Conservation (phyloP, 2,329 filamentous ascomycete genomes). For the Alternaria sp. region DNA sequence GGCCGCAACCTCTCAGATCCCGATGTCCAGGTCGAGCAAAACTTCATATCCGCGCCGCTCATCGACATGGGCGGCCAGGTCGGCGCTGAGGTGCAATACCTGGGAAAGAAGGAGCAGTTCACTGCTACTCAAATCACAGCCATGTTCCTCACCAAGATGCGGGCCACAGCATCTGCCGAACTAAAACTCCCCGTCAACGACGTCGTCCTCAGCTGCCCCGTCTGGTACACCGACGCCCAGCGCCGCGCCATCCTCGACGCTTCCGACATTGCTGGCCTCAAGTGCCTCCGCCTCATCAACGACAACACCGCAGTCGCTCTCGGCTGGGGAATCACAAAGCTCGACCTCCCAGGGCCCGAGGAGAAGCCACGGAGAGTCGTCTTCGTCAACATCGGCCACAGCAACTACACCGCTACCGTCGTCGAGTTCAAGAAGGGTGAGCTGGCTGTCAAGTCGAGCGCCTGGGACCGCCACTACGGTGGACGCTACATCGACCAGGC, state of each 20-base stretch:
- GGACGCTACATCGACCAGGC: conserved; percentile 97
- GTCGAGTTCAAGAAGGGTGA: conserved; percentile 98
- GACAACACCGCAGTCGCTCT: conserved; percentile 96
- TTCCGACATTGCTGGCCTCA: conserved; percentile 90
- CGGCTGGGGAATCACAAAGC: conserved; percentile 97
- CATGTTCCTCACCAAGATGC: conserved; percentile 97
- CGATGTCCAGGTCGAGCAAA: conserved; percentile 90
- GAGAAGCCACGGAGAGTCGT: conserved; percentile 91
- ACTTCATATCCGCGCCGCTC: conserved; percentile 85
- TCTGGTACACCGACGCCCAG: conserved; percentile 97
- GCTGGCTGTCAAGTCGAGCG: conserved; percentile 88
- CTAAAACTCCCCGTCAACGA: conserved; percentile 91
- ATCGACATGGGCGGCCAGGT: conserved; percentile 94
- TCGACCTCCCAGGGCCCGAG: conserved; percentile 85
- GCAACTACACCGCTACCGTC: conserved; percentile 92
- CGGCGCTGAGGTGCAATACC: conserved; percentile 90
- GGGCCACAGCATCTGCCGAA: conserved; percentile 84
- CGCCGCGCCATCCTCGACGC: conserved; percentile 89
- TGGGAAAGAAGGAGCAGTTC: conserved; percentile 95
- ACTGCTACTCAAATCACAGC: conserved; percentile 91
- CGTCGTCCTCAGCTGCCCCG: conserved; percentile 90
- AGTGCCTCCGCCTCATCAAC: conserved; percentile 93
- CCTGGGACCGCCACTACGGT: conserved; percentile 95
- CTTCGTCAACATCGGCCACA: conserved; percentile 95
- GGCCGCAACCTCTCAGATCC: conserved; percentile 88